These are phyloP conservation scores for Sporothrix inflata DNA, from an alignment of 2,329 filamentous ascomycete genomes.

Conservation along the genomic window DNA sequence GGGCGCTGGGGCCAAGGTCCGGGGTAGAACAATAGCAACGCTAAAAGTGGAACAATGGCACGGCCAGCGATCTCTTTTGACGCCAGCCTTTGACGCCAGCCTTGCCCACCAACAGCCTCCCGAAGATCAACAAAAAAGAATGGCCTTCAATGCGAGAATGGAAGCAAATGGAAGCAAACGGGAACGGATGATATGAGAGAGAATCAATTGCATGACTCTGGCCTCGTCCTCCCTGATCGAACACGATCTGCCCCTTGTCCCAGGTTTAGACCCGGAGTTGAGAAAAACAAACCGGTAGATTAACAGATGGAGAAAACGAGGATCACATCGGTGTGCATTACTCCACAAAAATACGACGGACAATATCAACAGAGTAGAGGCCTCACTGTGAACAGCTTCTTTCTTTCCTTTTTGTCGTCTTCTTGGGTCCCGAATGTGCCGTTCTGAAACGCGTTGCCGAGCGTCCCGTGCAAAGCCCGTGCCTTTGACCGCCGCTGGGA, in stretches of 20 bases:
- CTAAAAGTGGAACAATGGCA: constrained; percentile 32
- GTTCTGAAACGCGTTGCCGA: not conserved
- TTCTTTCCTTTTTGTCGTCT: not conserved
- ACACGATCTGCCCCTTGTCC: not conserved
- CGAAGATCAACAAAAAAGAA: not conserved
- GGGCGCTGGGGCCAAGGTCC: not conserved
- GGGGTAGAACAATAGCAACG: constrained; percentile 27
- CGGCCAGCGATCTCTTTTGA: constrained; percentile 17
- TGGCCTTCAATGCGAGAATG: not conserved
- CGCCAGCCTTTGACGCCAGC: constrained; percentile 2
- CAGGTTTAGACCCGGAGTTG: not conserved
- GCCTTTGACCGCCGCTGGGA: not conserved
- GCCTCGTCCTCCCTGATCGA: not conserved
- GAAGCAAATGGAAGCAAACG: not conserved
- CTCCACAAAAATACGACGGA: not conserved
- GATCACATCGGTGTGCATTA: not conserved
- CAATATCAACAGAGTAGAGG: not conserved
- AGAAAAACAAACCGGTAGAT: not conserved
- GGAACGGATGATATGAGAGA: not conserved
- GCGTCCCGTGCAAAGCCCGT: not conserved
- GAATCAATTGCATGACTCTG: not conserved
- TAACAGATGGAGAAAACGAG: not conserved
- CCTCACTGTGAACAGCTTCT: not conserved
- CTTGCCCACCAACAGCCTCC: constrained; percentile 5
- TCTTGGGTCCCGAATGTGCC: not conserved